These are phyloP conservation scores for Coccomyxa sp. DNA, from an alignment of 139 green algal genomes.

Conservation along the genomic window DNA sequence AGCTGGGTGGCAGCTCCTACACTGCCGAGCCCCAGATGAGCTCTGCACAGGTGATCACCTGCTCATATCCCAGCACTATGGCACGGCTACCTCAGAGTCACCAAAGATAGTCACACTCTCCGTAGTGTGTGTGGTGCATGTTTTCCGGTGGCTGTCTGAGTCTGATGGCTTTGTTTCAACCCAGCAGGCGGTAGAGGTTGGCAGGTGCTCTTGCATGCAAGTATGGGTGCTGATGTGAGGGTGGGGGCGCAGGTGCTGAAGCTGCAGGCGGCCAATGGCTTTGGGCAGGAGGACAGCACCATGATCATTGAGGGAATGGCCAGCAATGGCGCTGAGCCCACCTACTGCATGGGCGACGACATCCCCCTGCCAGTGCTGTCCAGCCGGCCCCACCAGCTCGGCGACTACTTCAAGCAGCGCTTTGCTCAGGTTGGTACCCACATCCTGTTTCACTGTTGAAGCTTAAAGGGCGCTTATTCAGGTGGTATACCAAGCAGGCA, in stretches of 20 bases:
- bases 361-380: conserved; percentile 93
- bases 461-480: neutral
- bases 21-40: conserved; percentile 7
- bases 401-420: conserved; percentile 99
- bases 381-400: conserved; percentile 84
- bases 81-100: too few relatives aligned
- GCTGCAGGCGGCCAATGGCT: conserved; percentile 33
- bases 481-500: neutral
- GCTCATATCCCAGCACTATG: too few relatives aligned
- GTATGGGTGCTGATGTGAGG: too few relatives aligned
- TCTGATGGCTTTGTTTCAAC: too few relatives aligned
- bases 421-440: conserved; percentile 82
- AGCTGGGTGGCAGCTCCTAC: conserved; percentile 40
- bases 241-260: conserved; percentile 5
- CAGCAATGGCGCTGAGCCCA: conserved; percentile 84
- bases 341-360: conserved; percentile 99
- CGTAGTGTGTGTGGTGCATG: too few relatives aligned
- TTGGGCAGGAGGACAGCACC: conserved; percentile 87
- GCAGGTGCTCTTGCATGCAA: too few relatives aligned
- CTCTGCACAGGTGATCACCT: neutral
- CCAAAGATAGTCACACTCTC: too few relatives aligned
- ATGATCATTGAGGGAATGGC: conserved; percentile 98
- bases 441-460: neutral
- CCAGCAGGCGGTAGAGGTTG: too few relatives aligned
- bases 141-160: too few relatives aligned